A percentile compares a stretch with the other conserved stretches of the same genome.
phyloP scores from a whole-genome alignment of 164 flowering plant genomes.

The Sedum album region DNA sequence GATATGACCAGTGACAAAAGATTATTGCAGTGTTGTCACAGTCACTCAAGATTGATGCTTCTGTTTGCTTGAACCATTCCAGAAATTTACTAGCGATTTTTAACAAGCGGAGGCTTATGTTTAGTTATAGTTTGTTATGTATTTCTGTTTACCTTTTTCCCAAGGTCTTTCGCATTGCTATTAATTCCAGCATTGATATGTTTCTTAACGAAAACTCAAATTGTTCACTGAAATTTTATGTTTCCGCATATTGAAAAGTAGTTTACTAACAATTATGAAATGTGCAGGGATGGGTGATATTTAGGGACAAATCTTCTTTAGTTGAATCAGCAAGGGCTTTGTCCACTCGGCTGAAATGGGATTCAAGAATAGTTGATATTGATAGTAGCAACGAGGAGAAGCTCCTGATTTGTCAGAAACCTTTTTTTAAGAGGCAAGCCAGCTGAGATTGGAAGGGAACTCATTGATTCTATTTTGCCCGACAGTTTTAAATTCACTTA shows the following conservation, averaged over 20 bases:
- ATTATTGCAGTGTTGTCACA: not conserved
- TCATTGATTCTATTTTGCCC: not conserved
- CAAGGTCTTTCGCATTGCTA: not conserved
- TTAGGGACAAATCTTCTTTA: conserved; percentile 48
- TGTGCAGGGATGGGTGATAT: conserved; percentile 88
- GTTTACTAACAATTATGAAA: not conserved
- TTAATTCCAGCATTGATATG: not conserved
- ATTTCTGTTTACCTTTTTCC: not conserved
- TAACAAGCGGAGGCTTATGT: too few species aligned
- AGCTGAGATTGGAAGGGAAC: conserved; percentile 14
- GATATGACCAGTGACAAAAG: too few species aligned
- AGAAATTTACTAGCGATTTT: too few species aligned
- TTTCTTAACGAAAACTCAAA: too few species aligned
- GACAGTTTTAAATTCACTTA: not conserved
- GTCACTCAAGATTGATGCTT: not conserved
- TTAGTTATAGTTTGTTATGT: not conserved
- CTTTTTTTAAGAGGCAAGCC: conserved; percentile 63
- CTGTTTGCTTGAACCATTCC: not conserved
- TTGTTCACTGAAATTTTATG: too few species aligned
- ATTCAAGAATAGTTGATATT: conserved; percentile 70
- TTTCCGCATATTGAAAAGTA: too few species aligned
- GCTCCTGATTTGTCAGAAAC: conserved; percentile 90
- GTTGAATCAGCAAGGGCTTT: conserved; percentile 66
- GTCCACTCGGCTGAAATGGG: conserved; percentile 70
- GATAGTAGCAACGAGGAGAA: conserved; percentile 72